Base-by-base conservation (phyloP, 1,139 yeast species). In the Yamadazyma taylorii region DNA sequence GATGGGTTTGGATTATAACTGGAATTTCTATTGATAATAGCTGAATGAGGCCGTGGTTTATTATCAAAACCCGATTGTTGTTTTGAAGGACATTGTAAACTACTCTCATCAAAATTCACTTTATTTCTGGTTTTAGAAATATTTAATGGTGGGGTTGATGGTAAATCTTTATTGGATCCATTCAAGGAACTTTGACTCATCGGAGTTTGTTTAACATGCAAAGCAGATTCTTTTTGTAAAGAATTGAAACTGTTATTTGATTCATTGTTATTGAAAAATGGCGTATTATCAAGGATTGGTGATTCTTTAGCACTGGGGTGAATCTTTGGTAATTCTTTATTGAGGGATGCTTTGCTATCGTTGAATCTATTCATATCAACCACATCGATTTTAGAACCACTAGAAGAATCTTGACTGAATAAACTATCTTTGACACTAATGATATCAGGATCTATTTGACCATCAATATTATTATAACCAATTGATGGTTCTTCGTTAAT, bases 371-470 rank as follows among this genome's bases (percentile, higher is more conserved):
- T 31, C 33, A 29, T 29, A 12, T 29, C 32, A 5, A 29, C 13
- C 10, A 29, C 17, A 19, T 29, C 32, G n/a, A 29, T 29, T 24
- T 16, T 23, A 16, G 32, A 26, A 3, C 23, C 32, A 17, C 17
- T 21, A 16, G 17, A 19, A 11, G 38, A 36, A 8, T 28, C 30
- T 9, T 24, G 34, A 30, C 48, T 42, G 36, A 48, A 48, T 24
- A 48, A 40, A 36, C 52, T 47, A 32, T 48, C 52, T 11, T 32
- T 38, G 9, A 47, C 41, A 36, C 50, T 47, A 4, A 39, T 24
- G 12, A 37, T 16, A 15, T 42, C 46, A 13, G 23, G 17, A 16
- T 30, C n/a, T n/a, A n/a, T n/a, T n/a, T n/a, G n/a, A n/a, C n/a
- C n/a, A n/a, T n/a, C n/a, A n/a, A n/a, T n/a, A n/a, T n/a, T n/a